These are phyloP conservation scores for Jatropha podagrica DNA, from an alignment of 441 rosid species.

Conservation along the genomic window DNA sequence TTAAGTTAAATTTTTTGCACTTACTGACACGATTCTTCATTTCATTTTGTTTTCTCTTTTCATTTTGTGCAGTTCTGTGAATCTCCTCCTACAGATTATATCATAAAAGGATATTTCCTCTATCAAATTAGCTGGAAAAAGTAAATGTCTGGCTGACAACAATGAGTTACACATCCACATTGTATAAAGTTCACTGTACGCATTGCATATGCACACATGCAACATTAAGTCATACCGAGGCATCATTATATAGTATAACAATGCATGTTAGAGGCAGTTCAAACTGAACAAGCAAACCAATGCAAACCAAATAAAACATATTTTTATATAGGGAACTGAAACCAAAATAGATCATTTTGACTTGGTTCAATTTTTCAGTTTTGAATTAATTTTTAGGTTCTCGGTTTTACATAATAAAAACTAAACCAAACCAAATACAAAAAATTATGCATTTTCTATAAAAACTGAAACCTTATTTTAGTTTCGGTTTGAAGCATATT, in stretches of 20 bases:
- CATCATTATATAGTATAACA: neutral
- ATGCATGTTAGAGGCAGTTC: neutral
- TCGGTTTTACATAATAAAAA: too few relatives aligned
- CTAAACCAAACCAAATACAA: too few relatives aligned
- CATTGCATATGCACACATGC: conserved; percentile 4
- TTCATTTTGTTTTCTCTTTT: conserved; percentile 57
- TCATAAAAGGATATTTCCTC: conserved; percentile 1
- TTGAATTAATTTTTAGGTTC: too few relatives aligned
- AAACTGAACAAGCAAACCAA: too few relatives aligned
- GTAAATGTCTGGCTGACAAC: neutral
- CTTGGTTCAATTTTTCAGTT: too few relatives aligned
- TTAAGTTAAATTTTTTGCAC: conserved; percentile 23
- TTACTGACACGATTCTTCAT: conserved; percentile 54
- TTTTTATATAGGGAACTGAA: too few relatives aligned
- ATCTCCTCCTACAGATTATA: conserved; percentile 63
- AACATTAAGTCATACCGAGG: neutral
- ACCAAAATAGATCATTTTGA: too few relatives aligned
- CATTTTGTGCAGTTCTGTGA: conserved; percentile 34
- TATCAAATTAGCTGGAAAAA: neutral
- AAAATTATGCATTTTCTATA: too few relatives aligned
- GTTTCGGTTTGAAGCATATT: too few relatives aligned
- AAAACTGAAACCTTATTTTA: too few relatives aligned
- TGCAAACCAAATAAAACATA: too few relatives aligned
- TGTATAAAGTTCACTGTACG: conserved; percentile 4
- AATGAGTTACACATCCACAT: conserved; percentile 11